These are phyloP conservation scores for Jaltomata sinuosa DNA, from an alignment of 257 asterid genomes.

Conservation along the genomic window DNA sequence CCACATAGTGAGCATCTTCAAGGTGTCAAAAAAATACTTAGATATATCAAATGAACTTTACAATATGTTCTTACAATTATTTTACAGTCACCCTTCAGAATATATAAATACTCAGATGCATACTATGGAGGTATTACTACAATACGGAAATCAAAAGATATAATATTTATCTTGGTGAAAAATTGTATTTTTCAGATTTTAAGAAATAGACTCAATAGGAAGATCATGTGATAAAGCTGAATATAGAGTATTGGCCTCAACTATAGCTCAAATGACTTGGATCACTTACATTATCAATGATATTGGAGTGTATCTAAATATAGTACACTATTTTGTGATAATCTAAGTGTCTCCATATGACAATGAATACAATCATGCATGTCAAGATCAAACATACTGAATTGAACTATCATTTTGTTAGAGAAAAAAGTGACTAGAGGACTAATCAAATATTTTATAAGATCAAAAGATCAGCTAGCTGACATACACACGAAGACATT, in stretches of 20 bases:
- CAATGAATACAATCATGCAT: too few species aligned
- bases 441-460: too few species aligned
- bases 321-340: too few species aligned
- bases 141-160: too few species aligned
- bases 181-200: neutral
- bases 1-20: neutral
- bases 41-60: neutral
- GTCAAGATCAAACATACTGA: too few species aligned
- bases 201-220: neutral
- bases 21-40: neutral
- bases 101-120: neutral
- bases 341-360: neutral
- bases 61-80: neutral
- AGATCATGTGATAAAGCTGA: neutral
- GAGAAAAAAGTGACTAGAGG: too few species aligned
- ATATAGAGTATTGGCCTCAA: neutral
- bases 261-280: neutral
- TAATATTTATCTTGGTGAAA: neutral
- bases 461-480: too few species aligned
- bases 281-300: neutral
- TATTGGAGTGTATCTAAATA: neutral
- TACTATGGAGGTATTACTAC: neutral
- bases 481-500: neutral
- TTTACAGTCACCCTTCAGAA: neutral
- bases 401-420: too few species aligned